Conservation (phyloP, 192 early-diverging fungal genomes). For the Gaertneriomyces semiglobifer region DNA sequence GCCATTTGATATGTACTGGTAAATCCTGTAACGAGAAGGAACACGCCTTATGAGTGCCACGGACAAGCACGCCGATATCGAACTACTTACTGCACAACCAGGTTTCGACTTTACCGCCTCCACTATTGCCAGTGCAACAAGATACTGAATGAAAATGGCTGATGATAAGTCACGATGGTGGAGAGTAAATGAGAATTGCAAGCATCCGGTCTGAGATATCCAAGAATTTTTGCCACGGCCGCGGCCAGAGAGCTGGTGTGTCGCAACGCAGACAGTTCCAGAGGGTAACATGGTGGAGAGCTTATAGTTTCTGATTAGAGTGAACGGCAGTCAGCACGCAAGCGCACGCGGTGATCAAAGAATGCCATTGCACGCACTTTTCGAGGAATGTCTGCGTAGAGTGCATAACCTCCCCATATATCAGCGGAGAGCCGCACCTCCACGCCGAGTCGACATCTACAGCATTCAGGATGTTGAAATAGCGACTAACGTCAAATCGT, state of each 20-base stretch:
- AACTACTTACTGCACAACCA: conserved; percentile 58
- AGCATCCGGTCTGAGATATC: conserved; percentile 88
- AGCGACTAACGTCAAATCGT: conserved; percentile 12
- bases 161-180: conserved; percentile 65
- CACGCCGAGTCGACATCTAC: background rate
- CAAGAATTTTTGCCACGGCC: conserved; percentile 90
- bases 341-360: background rate
- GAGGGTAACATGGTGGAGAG: conserved; percentile 64
- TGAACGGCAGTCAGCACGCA: conserved; percentile 17
- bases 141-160: conserved; percentile 91
- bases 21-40: conserved; percentile 47
- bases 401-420: conserved; percentile 73
- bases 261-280: conserved; percentile 77
- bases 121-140: conserved; percentile 81
- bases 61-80: background rate
- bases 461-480: conserved; percentile 5
- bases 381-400: conserved; percentile 95
- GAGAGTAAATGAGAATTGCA: conserved; percentile 81
- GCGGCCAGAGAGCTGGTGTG: conserved; percentile 80
- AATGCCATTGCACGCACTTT: conserved; percentile 47
- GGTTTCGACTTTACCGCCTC: conserved; percentile 64
- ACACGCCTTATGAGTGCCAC: background rate
- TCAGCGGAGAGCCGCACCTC: conserved; percentile 65
- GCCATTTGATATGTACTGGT: conserved; percentile 92
- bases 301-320: conserved; percentile 53